Evolutionary conservation across 148 eudicot species (phyloP).

Genomic region (Gaultheria prostrata): DNA sequence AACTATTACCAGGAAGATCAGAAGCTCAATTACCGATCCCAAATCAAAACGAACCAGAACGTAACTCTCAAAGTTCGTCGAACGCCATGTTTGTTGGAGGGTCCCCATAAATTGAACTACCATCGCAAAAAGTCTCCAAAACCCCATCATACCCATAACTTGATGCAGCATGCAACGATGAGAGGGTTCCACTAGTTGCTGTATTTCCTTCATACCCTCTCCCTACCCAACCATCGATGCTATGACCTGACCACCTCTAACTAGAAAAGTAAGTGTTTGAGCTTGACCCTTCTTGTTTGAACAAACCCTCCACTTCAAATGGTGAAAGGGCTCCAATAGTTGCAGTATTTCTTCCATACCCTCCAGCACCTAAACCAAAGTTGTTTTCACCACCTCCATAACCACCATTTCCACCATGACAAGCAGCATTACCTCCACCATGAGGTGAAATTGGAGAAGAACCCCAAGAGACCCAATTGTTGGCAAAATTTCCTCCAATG

Average conservation of each 20-base stretch:
- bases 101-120: slow-evolving; percentile 45
- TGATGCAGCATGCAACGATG: slow-evolving; percentile 41
- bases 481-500: slow-evolving; percentile 18
- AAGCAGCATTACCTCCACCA: slow-evolving; percentile 37
- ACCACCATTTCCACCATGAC: slow-evolving; percentile 41
- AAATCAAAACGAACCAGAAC: slow-evolving; percentile 51
- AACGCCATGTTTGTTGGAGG: slow-evolving; percentile 42
- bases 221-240: slow-evolving; percentile 34
- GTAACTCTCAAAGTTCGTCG: slow-evolving; percentile 46
- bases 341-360: slow-evolving; percentile 46
- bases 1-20: slow-evolving; percentile 38
- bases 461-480: slow-evolving; percentile 37
- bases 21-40: slow-evolving; percentile 44
- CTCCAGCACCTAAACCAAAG: slow-evolving; percentile 44
- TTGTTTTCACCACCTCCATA: slow-evolving; percentile 43
- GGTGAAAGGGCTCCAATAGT: slow-evolving; percentile 37
- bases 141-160: slow-evolving; percentile 51
- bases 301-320: slow-evolving; percentile 7
- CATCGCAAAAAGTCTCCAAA: slow-evolving; percentile 43
- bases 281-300: background rate
- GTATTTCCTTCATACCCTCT: slow-evolving; percentile 40
- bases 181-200: slow-evolving; percentile 32
- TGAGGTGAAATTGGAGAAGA: slow-evolving; percentile 36
- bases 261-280: background rate
- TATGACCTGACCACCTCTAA: slow-evolving; percentile 35